These are phyloP conservation scores for Mycena olivaceomarginata DNA, from an alignment of 768 basidiomycete genomes.

Conservation along the genomic window DNA sequence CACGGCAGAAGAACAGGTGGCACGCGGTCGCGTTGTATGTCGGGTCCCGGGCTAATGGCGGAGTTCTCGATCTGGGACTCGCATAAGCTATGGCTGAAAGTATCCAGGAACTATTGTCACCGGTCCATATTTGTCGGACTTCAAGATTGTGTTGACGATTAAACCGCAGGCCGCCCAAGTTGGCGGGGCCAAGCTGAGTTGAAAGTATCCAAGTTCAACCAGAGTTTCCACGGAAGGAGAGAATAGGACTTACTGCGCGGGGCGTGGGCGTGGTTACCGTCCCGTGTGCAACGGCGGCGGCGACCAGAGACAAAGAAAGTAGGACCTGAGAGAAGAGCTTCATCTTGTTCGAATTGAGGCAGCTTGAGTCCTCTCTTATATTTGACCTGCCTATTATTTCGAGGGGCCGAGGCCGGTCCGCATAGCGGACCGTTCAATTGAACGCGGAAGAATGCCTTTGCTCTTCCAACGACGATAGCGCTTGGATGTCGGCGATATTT, in stretches of 20 bases:
- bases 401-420: too few relatives aligned
- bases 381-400: neutral
- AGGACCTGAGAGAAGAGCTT: neutral
- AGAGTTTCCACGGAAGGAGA: neutral
- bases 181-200: conserved; percentile 53
- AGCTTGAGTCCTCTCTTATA: neutral
- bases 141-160: conserved; percentile 51
- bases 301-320: neutral
- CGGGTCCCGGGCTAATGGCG: conserved; percentile 50
- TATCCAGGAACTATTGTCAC: conserved; percentile 33
- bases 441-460: neutral
- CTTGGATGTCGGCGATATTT: conserved; percentile 4
- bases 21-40: conserved; percentile 56
- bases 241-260: conserved; percentile 46
- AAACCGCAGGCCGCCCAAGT: conserved; percentile 56
- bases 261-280: conserved; percentile 54
- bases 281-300: conserved; percentile 50
- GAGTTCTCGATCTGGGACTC: conserved; percentile 56
- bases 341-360: neutral
- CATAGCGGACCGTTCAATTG: conserved; percentile 5
- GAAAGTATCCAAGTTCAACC: neutral
- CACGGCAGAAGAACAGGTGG: conserved; percentile 58
- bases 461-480: neutral
- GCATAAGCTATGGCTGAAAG: neutral
- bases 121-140: conserved; percentile 55